These are phyloP conservation scores for Pichia cephalocereana DNA, from an alignment of 805 yeast species.

Conservation along the genomic window DNA sequence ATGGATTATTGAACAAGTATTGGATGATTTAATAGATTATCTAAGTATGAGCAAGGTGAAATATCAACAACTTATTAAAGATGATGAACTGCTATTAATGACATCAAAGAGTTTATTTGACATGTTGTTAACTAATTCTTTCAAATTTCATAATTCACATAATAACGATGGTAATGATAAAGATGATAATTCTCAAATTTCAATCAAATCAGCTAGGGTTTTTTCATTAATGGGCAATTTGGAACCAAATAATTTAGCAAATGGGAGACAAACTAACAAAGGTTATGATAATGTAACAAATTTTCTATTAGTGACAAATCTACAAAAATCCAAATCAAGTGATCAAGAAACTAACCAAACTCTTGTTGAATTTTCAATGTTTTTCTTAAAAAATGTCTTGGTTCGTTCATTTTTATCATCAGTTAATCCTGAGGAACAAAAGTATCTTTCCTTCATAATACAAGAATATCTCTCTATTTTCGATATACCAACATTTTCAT, in stretches of 20 bases:
- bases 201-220: constrained; percentile 56
- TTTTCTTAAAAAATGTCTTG: constrained; percentile 58
- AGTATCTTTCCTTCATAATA: constrained; percentile 78
- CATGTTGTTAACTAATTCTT: constrained; percentile 38
- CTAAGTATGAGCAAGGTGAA: constrained; percentile 41
- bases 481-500: constrained; percentile 21
- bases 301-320: constrained; percentile 17
- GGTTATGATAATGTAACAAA: constrained; percentile 9
- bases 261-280: background rate
- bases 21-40: constrained; percentile 52
- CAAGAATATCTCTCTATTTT: constrained; percentile 56
- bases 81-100: constrained; percentile 23
- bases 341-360: constrained; percentile 47
- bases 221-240: constrained; percentile 70
- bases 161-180: background rate
- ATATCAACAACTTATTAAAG: constrained; percentile 36
- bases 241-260: constrained; percentile 29
- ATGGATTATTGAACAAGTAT: constrained; percentile 64
- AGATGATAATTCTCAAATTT: constrained; percentile 32
- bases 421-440: constrained; percentile 75
- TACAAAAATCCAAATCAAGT: constrained; percentile 39
- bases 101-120: constrained; percentile 25
- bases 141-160: constrained; percentile 46
- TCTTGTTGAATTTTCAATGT: constrained; percentile 50
- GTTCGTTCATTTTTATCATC: constrained; percentile 86